Conservation (phyloP, 176 grass and related monocot genomes). For the Eragrostis nindensis region DNA sequence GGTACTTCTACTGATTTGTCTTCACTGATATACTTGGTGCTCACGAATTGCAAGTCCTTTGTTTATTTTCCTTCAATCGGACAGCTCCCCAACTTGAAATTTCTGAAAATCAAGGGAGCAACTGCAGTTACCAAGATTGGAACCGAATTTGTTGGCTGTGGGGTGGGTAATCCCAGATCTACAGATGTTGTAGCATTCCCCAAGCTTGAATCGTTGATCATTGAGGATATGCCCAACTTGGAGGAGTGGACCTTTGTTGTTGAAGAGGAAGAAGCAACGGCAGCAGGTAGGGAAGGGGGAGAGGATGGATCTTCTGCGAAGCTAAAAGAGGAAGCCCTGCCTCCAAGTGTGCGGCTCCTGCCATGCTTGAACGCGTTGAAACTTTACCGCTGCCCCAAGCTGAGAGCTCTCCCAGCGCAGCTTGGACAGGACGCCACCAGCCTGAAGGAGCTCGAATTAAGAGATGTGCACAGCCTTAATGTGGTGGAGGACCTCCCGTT, state of each 20-base stretch:
- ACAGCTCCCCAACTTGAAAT: conserved; percentile 27
- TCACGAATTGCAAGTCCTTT: conserved; percentile 13
- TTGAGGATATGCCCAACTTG: conserved; percentile 38
- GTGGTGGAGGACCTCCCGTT: conserved; percentile 31
- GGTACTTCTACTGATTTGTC: background rate
- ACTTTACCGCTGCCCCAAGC: background rate
- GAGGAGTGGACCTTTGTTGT: conserved; percentile 45
- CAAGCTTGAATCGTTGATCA: conserved; percentile 9
- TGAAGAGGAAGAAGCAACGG: background rate
- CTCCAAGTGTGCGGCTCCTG: background rate
- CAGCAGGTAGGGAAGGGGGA: background rate
- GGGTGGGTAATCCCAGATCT: background rate
- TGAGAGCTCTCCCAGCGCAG: conserved; percentile 33
- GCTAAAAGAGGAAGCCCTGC: background rate
- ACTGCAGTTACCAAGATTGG: conserved; percentile 29
- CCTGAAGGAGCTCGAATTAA: background rate
- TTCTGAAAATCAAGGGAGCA: conserved; percentile 18
- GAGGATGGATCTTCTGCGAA: background rate
- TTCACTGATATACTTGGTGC: background rate
- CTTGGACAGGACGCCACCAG: background rate
- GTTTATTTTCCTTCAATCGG: conserved; percentile 27
- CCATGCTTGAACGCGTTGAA: background rate
- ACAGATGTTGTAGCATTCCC: conserved; percentile 16
- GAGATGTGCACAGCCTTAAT: background rate
- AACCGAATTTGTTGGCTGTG: conserved; percentile 22